Evolutionary conservation across 257 asterid genomes (phyloP), one percentile per base, ranked within the genome.

Genomic region (Solanum ossicruentum): DNA sequence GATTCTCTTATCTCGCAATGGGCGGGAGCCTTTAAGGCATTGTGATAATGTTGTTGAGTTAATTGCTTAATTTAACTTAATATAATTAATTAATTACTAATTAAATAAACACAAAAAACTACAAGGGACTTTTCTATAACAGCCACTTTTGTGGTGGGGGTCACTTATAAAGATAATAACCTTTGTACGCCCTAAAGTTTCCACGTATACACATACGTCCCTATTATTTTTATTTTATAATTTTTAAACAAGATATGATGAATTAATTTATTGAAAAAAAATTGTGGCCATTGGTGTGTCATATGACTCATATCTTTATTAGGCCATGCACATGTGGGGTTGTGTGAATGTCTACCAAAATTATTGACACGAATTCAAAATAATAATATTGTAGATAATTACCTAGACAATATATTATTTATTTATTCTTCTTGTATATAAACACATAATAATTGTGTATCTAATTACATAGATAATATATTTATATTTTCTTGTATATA

Each of bases 131-230:
- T 28, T 52, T 89, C 87, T 90, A 88, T 85, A 85, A 83, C 88
- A 63, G 54, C 67, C 82, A 41, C 61, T 36, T 41, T n/a, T 17
- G 3, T 15, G 66, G 0, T 82, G 77, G 52, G 87, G 80, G 52
- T 51, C 51, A 79, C 60, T 67, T 26, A 66, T 36, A 36, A 36
- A 36, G 41, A 63, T 86, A 47, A 88, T 13, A 3, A 55, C 82
- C 87, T 39, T 45, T 91, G 20, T 89, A 86, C 88, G 39, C 83
- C 71, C 18, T 2, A 17, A 83, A 52, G 92, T 84, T 87, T 82
- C 93, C 95, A 90, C 94, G 93, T 63, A 26, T 85, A 90, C 82
- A 26, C 20, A 17, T 63, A 45, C 47, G n/a, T 21, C 41, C 58
- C 41, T 73, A 47, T 71, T 3, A 21, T 23, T 63, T 39, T 36